Percentiles rank a stretch among this genome's conserved stretches.
phyloP scores from a whole-genome alignment of 352 stramenopile genomes.

The Pythium biforme region DNA sequence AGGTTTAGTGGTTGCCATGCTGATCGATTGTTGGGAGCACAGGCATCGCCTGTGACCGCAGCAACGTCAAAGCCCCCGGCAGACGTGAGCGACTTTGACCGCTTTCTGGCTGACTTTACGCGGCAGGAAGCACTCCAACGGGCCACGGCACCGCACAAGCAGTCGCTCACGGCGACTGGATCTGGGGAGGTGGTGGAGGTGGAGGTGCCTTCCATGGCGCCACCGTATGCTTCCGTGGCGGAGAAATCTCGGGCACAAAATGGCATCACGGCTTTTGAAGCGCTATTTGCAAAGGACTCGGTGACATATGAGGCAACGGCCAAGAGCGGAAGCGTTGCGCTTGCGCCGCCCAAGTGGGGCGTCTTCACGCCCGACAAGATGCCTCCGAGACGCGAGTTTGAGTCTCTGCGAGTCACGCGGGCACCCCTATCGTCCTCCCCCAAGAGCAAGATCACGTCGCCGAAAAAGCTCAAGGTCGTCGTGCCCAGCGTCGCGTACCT shows the following conservation, averaged over 20 bases:
- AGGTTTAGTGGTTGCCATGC: too few relatives aligned
- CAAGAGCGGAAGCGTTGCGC: too few relatives aligned
- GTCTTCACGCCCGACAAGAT: conserved; percentile 56
- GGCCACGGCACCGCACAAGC: too few relatives aligned
- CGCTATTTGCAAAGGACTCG: neutral
- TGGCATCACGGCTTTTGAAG: neutral
- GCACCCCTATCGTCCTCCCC: neutral
- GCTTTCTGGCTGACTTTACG: conserved; percentile 22
- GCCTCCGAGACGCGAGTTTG: conserved; percentile 27
- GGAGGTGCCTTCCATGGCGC: too few relatives aligned
- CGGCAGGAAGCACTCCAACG: neutral
- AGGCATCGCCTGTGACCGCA: too few relatives aligned
- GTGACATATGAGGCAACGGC: neutral
- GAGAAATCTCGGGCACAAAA: too few relatives aligned
- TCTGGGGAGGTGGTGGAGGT: too few relatives aligned
- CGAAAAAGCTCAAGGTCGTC: conserved; percentile 12
- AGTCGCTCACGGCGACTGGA: neutral
- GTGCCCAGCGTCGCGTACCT: conserved; percentile 22
- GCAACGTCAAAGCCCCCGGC: too few relatives aligned
- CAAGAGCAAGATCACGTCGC: conserved; percentile 1
- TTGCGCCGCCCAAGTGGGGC: conserved; percentile 30
- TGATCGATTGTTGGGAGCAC: too few relatives aligned
- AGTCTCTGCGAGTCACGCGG: neutral
- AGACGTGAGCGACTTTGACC: conserved; percentile 18
- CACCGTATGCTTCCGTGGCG: too few relatives aligned